Evolutionary conservation across 148 eudicot genomes (phyloP).

Genomic region (Polygonum maritimum): DNA sequence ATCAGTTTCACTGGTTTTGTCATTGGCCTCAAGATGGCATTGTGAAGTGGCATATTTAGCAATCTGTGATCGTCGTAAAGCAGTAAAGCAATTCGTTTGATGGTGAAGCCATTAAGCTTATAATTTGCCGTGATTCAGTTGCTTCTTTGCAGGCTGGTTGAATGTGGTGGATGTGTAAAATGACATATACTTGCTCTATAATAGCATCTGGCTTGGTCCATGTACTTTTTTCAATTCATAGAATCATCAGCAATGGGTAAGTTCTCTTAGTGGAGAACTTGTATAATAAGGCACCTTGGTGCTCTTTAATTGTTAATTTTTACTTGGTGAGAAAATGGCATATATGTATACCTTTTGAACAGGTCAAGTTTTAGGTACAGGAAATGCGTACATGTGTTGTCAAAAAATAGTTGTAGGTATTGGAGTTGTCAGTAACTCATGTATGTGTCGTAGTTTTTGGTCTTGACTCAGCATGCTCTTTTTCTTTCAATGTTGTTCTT

Average conservation of each 20-base stretch:
- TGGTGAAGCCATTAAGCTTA: background rate
- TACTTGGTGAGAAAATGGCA: background rate
- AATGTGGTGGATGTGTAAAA: background rate
- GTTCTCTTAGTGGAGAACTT: background rate
- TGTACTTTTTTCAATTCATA: background rate
- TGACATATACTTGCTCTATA: background rate
- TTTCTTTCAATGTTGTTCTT: background rate
- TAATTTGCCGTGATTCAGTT: background rate
- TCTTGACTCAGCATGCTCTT: background rate
- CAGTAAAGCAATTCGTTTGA: background rate
- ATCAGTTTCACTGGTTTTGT: background rate
- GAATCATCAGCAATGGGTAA: background rate
- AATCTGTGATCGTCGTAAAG: background rate
- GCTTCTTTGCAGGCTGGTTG: background rate
- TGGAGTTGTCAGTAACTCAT: background rate
- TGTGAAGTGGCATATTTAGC: background rate
- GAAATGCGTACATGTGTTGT: background rate
- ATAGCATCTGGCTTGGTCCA: background rate
- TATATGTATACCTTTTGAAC: background rate
- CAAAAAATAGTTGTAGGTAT: background rate
- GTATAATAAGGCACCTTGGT: background rate
- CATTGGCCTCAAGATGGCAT: background rate
- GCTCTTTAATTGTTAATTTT: background rate
- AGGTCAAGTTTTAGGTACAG: background rate
- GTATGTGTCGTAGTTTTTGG: background rate